These are phyloP conservation scores for Aristolochia contorta DNA, from an alignment of 164 flowering plant genomes.

Conservation along the genomic window DNA sequence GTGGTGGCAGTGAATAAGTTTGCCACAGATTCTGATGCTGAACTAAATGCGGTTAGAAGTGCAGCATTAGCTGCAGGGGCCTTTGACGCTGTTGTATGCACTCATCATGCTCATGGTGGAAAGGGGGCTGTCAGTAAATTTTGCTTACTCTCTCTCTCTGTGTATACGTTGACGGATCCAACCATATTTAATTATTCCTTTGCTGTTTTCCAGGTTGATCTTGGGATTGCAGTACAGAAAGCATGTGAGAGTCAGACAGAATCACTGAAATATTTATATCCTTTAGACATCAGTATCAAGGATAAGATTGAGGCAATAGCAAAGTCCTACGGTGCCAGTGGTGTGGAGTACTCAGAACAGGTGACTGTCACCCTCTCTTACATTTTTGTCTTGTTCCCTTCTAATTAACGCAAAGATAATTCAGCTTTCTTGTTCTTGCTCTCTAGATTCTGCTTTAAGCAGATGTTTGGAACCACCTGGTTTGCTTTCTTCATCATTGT, in stretches of 20 bases:
- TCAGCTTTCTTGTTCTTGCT: too few relatives aligned
- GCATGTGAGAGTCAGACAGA: slow-evolving; percentile 83
- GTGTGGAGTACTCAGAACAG: slow-evolving; percentile 94
- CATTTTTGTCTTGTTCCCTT: not conserved
- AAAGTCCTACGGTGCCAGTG: slow-evolving; percentile 85
- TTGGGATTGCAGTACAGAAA: slow-evolving; percentile 82
- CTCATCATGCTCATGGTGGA: slow-evolving; percentile 99
- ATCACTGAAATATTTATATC: slow-evolving; percentile 72
- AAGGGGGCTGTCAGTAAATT: slow-evolving; percentile 83
- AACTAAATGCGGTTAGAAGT: slow-evolving; percentile 62
- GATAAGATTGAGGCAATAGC: slow-evolving; percentile 97
- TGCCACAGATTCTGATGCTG: slow-evolving; percentile 85
- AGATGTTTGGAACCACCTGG: too few relatives aligned
- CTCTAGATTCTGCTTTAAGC: too few relatives aligned
- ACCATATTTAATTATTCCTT: not conserved
- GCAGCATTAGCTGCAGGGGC: slow-evolving; percentile 93
- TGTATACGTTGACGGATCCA: not conserved
- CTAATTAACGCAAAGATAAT: too few relatives aligned
- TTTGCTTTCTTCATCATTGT: too few relatives aligned
- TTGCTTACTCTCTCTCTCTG: not conserved
- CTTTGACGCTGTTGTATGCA: slow-evolving; percentile 89
- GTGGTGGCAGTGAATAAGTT: slow-evolving; percentile 94
- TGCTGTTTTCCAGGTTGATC: slow-evolving; percentile 62
- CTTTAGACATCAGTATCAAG: slow-evolving; percentile 74
- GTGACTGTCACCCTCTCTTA: slow-evolving; percentile 20